Percentiles rank a stretch among this genome's conserved stretches.
Evolutionary conservation across 1,139 yeast species (phyloP).

Genomic region (Hanseniaspora uvarum): DNA sequence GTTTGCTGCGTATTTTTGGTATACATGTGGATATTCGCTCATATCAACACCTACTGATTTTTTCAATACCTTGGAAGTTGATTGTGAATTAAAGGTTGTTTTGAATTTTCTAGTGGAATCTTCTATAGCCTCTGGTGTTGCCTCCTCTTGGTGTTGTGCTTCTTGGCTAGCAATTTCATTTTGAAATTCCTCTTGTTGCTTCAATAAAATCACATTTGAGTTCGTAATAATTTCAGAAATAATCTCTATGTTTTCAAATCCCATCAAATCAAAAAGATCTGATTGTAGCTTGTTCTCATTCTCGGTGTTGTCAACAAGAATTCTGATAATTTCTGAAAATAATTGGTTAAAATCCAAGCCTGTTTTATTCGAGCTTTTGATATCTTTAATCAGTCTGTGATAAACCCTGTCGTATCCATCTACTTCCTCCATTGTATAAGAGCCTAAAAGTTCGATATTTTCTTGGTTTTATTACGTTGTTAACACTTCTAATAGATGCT

Average conservation of each 20-base stretch:
- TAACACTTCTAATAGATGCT: too few relatives aligned
- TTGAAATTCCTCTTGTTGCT: slow-evolving; percentile 8
- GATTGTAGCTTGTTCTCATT: slow-evolving; percentile 14
- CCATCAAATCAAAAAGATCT: slow-evolving; percentile 17
- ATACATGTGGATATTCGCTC: slow-evolving; percentile 77
- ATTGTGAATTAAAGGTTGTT: slow-evolving; percentile 46
- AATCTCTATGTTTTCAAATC: slow-evolving; percentile 17
- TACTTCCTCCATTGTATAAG: neutral
- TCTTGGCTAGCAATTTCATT: neutral
- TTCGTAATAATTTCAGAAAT: slow-evolving; percentile 13
- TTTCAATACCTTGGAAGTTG: slow-evolving; percentile 25
- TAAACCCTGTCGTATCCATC: slow-evolving; percentile 1
- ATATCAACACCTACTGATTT: slow-evolving; percentile 40
- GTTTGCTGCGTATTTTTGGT: slow-evolving; percentile 57
- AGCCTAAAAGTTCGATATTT: neutral
- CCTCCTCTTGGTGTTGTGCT: slow-evolving; percentile 26
- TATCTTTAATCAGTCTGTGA: neutral
- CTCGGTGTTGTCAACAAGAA: neutral
- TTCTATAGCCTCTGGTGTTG: slow-evolving; percentile 36
- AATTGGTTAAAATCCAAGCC: slow-evolving; percentile 2
- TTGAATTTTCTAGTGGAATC: slow-evolving; percentile 46
- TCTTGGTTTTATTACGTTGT: too few relatives aligned
- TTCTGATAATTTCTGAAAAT: neutral
- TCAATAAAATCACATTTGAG: slow-evolving; percentile 5
- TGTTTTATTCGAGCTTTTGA: neutral